Base-by-base conservation (phyloP, 1,284 basidiomycete genomes). In the Cryptococcus depauperatus region DNA sequence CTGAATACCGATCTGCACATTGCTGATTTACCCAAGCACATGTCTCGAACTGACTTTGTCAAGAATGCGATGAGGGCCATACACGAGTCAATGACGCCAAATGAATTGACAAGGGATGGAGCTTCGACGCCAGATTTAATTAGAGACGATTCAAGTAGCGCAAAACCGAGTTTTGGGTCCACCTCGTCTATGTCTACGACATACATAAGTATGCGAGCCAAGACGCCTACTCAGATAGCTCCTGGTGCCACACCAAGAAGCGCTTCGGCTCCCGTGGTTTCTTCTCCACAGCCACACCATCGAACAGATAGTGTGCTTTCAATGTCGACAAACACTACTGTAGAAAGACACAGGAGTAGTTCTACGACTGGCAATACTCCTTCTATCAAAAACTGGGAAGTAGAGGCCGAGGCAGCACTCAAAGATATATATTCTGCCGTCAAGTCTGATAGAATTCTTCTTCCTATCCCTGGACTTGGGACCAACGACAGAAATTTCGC, bases 1-100 rank as follows among this genome's bases (percentile, higher is more conserved):
- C 79, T 98, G 48, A 98, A 99, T 70, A 99, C 93, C 21, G 93
- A 98, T 68, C 76, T 98, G 16, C 92, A 98, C 69, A 84, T 98
- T 44, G 93, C 91, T 30, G 92, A 97, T 33, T 76, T 95, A 25
- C 71, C 79, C 4, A 82, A 79, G 21, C 82, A 88, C 54, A 98
- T 98, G 95, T 92, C 90, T 4, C 78, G 85, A n/a, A 78, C 66
- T 42, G 90, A 98, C 61, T 99, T 98, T 66, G 81, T 97, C 3
- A 79, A 82, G 34, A 97, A 98, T 69, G 93, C 92, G 0, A 77
- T 96, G 66, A 74, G 79, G 4, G 85, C 89, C 0, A 85, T 97
- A 48, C 84, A 61, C 32, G 61, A 62, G 41, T 64, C 61, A 47
- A 57, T 62, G 50, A 58, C 62, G 2, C 32, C 43, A 30, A 30